Conservation (phyloP, 2,329 filamentous ascomycete genomes). For the Xylaria sp. region DNA sequence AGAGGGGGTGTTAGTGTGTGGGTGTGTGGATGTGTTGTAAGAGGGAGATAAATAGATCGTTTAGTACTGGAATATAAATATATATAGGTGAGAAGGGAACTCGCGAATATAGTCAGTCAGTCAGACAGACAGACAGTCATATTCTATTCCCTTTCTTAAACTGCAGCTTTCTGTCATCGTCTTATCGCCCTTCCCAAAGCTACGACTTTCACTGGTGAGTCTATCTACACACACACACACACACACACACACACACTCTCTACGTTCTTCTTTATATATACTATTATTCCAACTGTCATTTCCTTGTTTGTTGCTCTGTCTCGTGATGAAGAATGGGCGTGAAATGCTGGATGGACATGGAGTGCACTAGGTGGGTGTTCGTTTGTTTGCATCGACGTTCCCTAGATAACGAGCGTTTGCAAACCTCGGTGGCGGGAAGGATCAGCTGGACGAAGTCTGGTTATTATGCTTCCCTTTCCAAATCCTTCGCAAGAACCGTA, state of each 20-base stretch:
- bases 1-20: not conserved
- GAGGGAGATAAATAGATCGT: not conserved
- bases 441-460: not conserved
- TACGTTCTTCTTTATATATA: not conserved
- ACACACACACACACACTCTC: no score
- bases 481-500: not conserved
- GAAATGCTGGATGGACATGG: not conserved
- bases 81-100: conserved; percentile 37
- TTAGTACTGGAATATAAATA: not conserved
- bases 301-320: not conserved
- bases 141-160: not conserved
- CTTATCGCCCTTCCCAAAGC: not conserved
- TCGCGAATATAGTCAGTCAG: conserved; percentile 4
- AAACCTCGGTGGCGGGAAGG: not conserved
- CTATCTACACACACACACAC: no score
- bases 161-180: conserved; percentile 1
- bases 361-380: not conserved
- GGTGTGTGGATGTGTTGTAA: not conserved
- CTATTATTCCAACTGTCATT: not conserved
- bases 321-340: not conserved
- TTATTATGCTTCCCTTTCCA: not conserved
- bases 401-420: not conserved
- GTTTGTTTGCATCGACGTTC: not conserved
- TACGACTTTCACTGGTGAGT: conserved; percentile 20
- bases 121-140: no score